These are phyloP conservation scores for Pythium phragmitis DNA, from an alignment of 352 stramenopile species.

Conservation along the genomic window DNA sequence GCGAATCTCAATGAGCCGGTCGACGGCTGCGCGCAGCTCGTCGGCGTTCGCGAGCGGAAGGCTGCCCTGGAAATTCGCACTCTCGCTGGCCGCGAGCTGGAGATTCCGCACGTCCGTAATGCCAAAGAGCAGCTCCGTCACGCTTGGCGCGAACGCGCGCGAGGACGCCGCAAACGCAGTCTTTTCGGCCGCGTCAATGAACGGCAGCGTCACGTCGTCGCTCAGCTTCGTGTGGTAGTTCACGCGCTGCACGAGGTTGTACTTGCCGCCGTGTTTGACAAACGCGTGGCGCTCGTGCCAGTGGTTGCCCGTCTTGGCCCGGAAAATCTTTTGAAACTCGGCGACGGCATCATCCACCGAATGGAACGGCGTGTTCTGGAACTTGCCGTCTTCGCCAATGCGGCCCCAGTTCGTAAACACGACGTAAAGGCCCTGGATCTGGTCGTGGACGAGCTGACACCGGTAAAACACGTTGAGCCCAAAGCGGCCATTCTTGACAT, in stretches of 20 bases:
- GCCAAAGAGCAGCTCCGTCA: constrained; percentile 53
- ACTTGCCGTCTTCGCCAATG: constrained; percentile 73
- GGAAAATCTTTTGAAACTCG: constrained; percentile 85
- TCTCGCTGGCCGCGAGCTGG: constrained; percentile 55
- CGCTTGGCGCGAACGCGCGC: constrained; percentile 30
- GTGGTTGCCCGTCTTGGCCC: constrained; percentile 70
- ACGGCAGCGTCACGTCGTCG: constrained; percentile 51
- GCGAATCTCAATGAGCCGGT: constrained; percentile 49
- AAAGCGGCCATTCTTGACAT: constrained; percentile 68
- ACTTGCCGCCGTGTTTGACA: constrained; percentile 63
- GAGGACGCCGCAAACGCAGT: constrained; percentile 40
- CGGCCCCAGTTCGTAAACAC: constrained; percentile 83
- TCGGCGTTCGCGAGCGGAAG: constrained; percentile 65
- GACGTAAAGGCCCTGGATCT: constrained; percentile 67
- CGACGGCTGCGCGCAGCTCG: constrained; percentile 46
- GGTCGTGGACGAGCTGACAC: constrained; percentile 66
- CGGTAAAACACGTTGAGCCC: constrained; percentile 80
- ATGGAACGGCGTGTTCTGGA: constrained; percentile 76
- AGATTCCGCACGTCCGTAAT: constrained; percentile 76
- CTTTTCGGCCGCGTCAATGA: constrained; percentile 40
- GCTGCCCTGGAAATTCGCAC: constrained; percentile 46
- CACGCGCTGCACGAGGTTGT: constrained; percentile 69
- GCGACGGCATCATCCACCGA: constrained; percentile 42
- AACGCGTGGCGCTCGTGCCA: constrained; percentile 55
- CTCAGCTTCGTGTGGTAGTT: constrained; percentile 57